Evolutionary conservation across 441 rosid species (phyloP), one percentile per base, ranked within the genome.

Genomic region (Croton setiger): DNA sequence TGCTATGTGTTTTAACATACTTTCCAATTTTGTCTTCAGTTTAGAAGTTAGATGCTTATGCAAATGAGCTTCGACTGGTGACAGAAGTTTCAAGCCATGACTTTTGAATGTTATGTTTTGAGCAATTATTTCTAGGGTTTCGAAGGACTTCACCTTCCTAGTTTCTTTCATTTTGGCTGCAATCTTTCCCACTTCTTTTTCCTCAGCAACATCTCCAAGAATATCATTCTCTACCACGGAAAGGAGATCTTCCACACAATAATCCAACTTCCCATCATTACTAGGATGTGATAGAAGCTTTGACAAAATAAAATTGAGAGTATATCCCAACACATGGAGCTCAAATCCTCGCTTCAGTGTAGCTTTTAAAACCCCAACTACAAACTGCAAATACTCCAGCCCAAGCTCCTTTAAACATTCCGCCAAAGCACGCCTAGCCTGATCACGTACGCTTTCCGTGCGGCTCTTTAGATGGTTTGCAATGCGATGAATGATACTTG

Each of bases 381-480:
- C 72, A 82, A 85, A 82, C 76, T 88, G 86, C 86, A 96, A 75
- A 78, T 83, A 91, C 79, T 88, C 98, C 71, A 85, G 74, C 51
- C 98, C 99, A 62, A 96, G 96, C 79, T 87, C 97, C 83, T 89
- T 93, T 79, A 96, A 75, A 84, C 97, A 93, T 69, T 90, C 93
- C 70, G 82, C 88, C 80, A 96, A 84, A 81, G 96, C 98, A 67
- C 67, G 63, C 83, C 99, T 88, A 48, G 98, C 97, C 71, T 91
- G 92, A 77, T 86, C 86, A 45, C 97, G 97, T 31, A 75, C 70
- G 63, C 89, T 85, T 63, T 82, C 97, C 69, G 79, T 44, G 66
- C 91, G 96, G 66, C 72, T 87, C 88, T 89, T 96, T 56, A 90
- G 73, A 78, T 85, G 88, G 72, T 85, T 93, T 51, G 93, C 83